These are phyloP conservation scores for Colletotrichum shisoi DNA, from an alignment of 2,329 filamentous ascomycete species.

Conservation along the genomic window DNA sequence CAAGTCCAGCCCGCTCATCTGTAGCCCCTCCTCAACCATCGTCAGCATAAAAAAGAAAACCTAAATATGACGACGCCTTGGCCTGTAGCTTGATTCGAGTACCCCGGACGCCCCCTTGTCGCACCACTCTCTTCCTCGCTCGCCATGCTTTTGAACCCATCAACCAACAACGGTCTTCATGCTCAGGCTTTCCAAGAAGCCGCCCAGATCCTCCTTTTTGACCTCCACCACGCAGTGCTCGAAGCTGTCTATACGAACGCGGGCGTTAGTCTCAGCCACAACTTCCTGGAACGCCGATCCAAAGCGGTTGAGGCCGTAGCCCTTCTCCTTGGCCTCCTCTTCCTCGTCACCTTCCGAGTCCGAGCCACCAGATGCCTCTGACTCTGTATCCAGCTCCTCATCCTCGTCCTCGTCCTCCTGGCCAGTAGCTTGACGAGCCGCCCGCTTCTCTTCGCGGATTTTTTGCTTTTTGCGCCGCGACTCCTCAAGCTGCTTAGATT, in stretches of 20 bases:
- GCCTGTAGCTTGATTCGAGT: background rate
- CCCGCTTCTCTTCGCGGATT: slow-evolving; percentile 67
- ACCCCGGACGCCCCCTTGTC: background rate
- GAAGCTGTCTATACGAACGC: slow-evolving; percentile 93
- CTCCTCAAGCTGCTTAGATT: slow-evolving; percentile 68
- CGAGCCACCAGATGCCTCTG: slow-evolving; percentile 48
- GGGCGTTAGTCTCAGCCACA: slow-evolving; percentile 85
- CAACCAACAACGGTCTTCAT: slow-evolving; percentile 83
- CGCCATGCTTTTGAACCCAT: slow-evolving; percentile 5
- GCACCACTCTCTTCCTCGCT: background rate
- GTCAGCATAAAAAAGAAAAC: background rate
- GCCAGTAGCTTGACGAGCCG: slow-evolving; percentile 59
- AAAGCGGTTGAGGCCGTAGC: slow-evolving; percentile 85
- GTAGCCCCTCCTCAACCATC: slow-evolving; percentile 1
- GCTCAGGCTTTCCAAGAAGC: slow-evolving; percentile 90
- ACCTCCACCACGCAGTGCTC: slow-evolving; percentile 98
- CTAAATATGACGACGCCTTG: background rate
- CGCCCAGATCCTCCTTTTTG: slow-evolving; percentile 90
- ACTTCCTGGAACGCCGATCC: slow-evolving; percentile 96
- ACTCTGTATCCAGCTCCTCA: slow-evolving; percentile 58
- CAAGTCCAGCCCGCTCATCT: background rate
- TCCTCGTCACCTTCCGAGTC: slow-evolving; percentile 63
- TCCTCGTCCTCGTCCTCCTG: slow-evolving; percentile 61
- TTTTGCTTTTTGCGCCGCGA: slow-evolving; percentile 64
- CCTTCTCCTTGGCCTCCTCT: slow-evolving; percentile 65